These are phyloP conservation scores for Conringia planisiliqua DNA, from an alignment of 345 rosid species.

Conservation along the genomic window DNA sequence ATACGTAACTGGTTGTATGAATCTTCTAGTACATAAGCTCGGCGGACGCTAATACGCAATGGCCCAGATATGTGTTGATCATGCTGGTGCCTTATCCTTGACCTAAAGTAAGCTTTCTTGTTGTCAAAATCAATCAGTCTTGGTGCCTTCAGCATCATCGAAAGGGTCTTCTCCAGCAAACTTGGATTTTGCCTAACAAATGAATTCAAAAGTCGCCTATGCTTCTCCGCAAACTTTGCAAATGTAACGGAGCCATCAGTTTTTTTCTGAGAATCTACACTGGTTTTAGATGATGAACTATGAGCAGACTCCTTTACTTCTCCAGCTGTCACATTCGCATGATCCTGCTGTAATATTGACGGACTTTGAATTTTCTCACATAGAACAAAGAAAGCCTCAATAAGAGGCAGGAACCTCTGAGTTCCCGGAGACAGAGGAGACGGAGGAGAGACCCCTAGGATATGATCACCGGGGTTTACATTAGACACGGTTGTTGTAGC, in stretches of 20 bases:
- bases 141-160: constrained; percentile 91
- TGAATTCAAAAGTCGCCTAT: constrained; percentile 84
- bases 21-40: constrained; percentile 95
- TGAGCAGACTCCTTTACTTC: constrained; percentile 83
- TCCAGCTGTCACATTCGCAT: constrained; percentile 57
- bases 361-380: constrained; percentile 83
- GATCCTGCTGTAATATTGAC: constrained; percentile 61
- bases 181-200: constrained; percentile 86
- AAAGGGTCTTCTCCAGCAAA: constrained; percentile 85
- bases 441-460: constrained; percentile 54
- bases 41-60: constrained; percentile 79
- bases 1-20: constrained; percentile 95
- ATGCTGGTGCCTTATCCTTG: constrained; percentile 88
- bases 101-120: constrained; percentile 87
- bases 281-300: constrained; percentile 43
- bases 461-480: constrained; percentile 54
- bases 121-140: constrained; percentile 92
- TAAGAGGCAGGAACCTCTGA: constrained; percentile 85
- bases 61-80: constrained; percentile 92
- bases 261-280: constrained; percentile 64
- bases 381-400: constrained; percentile 94
- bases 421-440: constrained; percentile 93
- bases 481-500: constrained; percentile 38
- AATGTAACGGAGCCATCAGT: constrained; percentile 75
- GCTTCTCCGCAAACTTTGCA: constrained; percentile 90